Evolutionary conservation across 371 early-diverging fungal genomes (phyloP).

Genomic region (Haplosporangium sp.): DNA sequence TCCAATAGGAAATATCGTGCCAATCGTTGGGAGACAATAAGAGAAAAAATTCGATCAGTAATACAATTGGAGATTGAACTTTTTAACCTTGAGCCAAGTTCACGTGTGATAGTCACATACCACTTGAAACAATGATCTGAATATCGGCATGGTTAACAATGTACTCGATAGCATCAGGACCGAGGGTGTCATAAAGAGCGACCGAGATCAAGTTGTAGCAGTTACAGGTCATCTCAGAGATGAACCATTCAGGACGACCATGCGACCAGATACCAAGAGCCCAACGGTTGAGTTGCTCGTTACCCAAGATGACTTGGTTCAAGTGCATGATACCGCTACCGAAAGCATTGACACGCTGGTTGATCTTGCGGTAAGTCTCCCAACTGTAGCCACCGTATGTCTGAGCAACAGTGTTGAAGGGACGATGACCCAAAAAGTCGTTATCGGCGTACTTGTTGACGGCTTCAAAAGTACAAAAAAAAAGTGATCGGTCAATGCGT

Average conservation of each 20-base stretch:
- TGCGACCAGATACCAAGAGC: constrained; percentile 80
- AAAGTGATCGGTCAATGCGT: background rate
- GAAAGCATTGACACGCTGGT: constrained; percentile 66
- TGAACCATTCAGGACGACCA: constrained; percentile 89
- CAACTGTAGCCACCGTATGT: constrained; percentile 71
- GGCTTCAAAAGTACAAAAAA: constrained; percentile 16
- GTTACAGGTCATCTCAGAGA: constrained; percentile 73
- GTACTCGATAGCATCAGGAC: constrained; percentile 78
- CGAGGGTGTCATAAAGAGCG: constrained; percentile 90
- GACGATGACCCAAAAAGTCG: constrained; percentile 65
- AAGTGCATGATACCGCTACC: constrained; percentile 68
- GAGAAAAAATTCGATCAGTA: constrained; percentile 2
- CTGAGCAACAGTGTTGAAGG: constrained; percentile 60
- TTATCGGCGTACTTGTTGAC: constrained; percentile 47
- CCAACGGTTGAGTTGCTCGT: constrained; percentile 54
- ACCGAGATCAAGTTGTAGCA: constrained; percentile 70
- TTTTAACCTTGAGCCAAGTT: background rate
- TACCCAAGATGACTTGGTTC: constrained; percentile 55
- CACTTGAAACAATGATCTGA: constrained; percentile 75
- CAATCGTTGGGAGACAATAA: background rate
- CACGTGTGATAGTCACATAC: constrained; percentile 56
- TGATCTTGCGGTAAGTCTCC: constrained; percentile 69
- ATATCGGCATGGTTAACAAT: constrained; percentile 81
- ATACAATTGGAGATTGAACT: background rate
- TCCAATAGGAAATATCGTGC: background rate